Conservation (phyloP, 164 flowering plant species). For the Nymphaea thermarum region DNA sequence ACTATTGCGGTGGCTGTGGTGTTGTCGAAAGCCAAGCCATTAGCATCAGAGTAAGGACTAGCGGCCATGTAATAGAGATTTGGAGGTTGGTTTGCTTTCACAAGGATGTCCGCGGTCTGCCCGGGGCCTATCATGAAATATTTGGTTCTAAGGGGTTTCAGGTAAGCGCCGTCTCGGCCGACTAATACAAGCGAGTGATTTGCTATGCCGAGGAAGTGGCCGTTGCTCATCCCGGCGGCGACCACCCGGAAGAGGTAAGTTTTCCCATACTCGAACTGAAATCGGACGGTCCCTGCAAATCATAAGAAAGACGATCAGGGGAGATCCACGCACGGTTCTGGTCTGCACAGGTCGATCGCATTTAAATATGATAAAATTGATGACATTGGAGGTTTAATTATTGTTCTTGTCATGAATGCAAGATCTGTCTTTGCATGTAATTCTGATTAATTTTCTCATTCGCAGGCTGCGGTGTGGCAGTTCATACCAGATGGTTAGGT, state of each 20-base stretch:
- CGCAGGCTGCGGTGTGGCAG: too few species aligned
- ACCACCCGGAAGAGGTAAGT: conserved; percentile 12
- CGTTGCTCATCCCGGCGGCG: conserved; percentile 8
- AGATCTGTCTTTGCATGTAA: too few species aligned
- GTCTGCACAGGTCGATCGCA: too few species aligned
- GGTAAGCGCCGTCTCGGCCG: conserved; percentile 12
- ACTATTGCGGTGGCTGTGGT: conserved; percentile 20
- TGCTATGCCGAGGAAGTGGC: conserved; percentile 11
- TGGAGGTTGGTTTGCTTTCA: conserved; percentile 11
- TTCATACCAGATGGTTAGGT: too few species aligned
- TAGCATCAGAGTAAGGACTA: conserved; percentile 10
- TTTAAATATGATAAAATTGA: too few species aligned
- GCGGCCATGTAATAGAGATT: conserved; percentile 21
- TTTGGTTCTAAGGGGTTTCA: conserved; percentile 9
- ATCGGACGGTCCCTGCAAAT: conserved; percentile 6
- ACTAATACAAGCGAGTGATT: conserved; percentile 13
- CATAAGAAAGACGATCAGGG: background rate
- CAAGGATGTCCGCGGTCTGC: conserved; percentile 16
- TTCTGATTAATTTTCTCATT: too few species aligned
- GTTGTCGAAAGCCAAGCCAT: conserved; percentile 6
- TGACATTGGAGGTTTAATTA: too few species aligned
- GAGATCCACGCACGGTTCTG: too few species aligned
- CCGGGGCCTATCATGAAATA: conserved; percentile 18
- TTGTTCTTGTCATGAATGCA: too few species aligned
- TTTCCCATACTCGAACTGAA: conserved; percentile 5